Base-by-base conservation (phyloP, 495 filamentous ascomycete genomes). In the Haplographium delicatum region DNA sequence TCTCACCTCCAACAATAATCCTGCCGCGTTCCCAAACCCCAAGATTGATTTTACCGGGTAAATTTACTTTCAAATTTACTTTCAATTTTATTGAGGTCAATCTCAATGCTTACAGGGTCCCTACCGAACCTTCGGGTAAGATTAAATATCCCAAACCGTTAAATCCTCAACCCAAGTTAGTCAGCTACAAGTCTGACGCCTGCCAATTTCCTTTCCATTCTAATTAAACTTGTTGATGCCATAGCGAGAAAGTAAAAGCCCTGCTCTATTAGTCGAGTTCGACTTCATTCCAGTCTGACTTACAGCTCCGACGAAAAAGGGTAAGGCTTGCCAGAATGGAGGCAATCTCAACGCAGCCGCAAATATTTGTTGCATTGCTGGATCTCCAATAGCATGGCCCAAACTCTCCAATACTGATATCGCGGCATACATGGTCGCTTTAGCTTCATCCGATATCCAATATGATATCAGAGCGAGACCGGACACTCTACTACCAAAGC, bases 261-360 rank as follows among this genome's bases (percentile, higher is more conserved):
- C 51, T 54, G 22, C 5, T 25, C 16, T 8, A 40, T 53, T 47
- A 53, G 43, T 35, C 24, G 2, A 9, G n/a, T 10, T n/a, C n/a
- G n/a, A n/a, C n/a, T n/a, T n/a, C n/a, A 43, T 24, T 18, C n/a
- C 5, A 13, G 26, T 4, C 22, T 20, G 15, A 55, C 58, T 55
- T 23, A 61, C 58, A 45, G 54, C 38, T 44, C 28, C 58, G 16
- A 61, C 50, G 50, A 58, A 61, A 28, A 61, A 61, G 2, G 55
- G 58, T 24, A 51, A 26, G 25, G 58, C 53, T 10, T 31, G 46
- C 58, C 53, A 61, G 20, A 50, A 51, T 22, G 40, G 5, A 33
- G 38, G 20, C 4, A 58, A 34, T 2, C 35, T 9, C 26, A 57
- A 25, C 7, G 52, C 47, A 23, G 31, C 39, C 2, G 58, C 53